Conservation (phyloP, 495 filamentous ascomycete genomes). For the Talaromyces ruber region DNA sequence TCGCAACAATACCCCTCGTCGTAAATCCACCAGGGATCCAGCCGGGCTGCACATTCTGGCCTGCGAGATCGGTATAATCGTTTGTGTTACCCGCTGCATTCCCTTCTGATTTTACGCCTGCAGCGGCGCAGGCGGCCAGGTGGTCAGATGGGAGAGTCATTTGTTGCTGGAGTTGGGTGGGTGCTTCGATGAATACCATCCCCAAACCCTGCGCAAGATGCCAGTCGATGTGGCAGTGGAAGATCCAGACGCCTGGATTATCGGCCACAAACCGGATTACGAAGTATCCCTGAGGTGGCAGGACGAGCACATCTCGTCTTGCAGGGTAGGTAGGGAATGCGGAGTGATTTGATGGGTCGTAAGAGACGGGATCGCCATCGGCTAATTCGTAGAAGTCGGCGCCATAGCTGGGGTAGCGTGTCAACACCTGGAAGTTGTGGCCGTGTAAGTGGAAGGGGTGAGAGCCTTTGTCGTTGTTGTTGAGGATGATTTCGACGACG, state of each 20-base stretch:
- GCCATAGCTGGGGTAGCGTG: slow-evolving; percentile 35
- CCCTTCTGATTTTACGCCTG: slow-evolving; percentile 39
- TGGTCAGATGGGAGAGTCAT: slow-evolving; percentile 54
- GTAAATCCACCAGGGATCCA: slow-evolving; percentile 65
- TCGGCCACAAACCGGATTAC: slow-evolving; percentile 61
- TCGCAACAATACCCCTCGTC: slow-evolving; percentile 57
- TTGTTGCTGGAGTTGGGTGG: slow-evolving; percentile 17
- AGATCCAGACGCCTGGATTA: slow-evolving; percentile 53
- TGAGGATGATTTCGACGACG: slow-evolving; percentile 69
- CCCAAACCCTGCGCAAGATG: slow-evolving; percentile 41
- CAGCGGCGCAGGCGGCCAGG: slow-evolving; percentile 44
- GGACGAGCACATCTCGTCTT: slow-evolving; percentile 47
- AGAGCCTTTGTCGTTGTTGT: slow-evolving; percentile 64
- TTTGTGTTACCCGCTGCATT: slow-evolving; percentile 64
- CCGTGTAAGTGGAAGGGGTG: slow-evolving; percentile 91
- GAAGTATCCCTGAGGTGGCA: slow-evolving; percentile 48
- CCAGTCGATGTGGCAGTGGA: slow-evolving; percentile 65
- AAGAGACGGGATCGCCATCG: slow-evolving; percentile 27
- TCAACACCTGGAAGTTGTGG: slow-evolving; percentile 69
- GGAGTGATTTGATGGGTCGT: slow-evolving; percentile 28
- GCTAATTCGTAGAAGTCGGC: slow-evolving; percentile 26
- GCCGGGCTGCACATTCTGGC: slow-evolving; percentile 46
- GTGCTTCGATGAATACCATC: slow-evolving; percentile 41
- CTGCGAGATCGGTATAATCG: slow-evolving; percentile 53
- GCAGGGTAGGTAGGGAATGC: slow-evolving; percentile 35